phyloP scores from a whole-genome alignment of 2,329 filamentous ascomycete genomes.

The Pyricularia sp. region DNA sequence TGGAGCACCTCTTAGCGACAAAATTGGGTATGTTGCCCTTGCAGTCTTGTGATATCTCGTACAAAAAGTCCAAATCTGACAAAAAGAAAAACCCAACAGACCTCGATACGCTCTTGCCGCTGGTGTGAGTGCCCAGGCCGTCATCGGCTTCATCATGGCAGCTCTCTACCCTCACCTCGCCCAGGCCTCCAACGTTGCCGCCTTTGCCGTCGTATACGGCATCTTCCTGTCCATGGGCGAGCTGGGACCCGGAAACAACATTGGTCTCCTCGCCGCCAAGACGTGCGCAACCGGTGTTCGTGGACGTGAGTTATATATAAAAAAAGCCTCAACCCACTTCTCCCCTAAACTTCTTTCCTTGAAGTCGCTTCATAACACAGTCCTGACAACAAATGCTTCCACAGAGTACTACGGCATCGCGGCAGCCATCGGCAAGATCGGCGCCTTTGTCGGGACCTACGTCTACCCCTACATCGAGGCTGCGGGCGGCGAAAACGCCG shows the following conservation, averaged over 20 bases:
- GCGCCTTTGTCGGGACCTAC: slow-evolving; percentile 78
- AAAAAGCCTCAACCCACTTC: background rate
- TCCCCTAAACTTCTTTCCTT: background rate
- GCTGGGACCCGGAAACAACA: slow-evolving; percentile 83
- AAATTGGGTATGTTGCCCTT: slow-evolving; percentile 41
- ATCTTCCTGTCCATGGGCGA: slow-evolving; percentile 72
- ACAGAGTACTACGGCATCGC: slow-evolving; percentile 59
- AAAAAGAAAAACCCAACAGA: background rate
- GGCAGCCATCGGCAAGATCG: slow-evolving; percentile 65
- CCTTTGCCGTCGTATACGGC: slow-evolving; percentile 71
- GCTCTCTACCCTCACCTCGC: slow-evolving; percentile 66
- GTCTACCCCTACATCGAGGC: slow-evolving; percentile 67
- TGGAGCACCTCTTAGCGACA: slow-evolving; percentile 70
- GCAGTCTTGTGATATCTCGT: background rate
- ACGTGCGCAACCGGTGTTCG: slow-evolving; percentile 82
- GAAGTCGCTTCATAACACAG: too few relatives aligned
- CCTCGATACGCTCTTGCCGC: slow-evolving; percentile 64
- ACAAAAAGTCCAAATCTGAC: background rate
- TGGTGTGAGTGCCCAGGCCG: slow-evolving; percentile 62
- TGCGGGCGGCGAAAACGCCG: slow-evolving; percentile 41
- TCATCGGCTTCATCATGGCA: slow-evolving; percentile 85
- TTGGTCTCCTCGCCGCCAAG: slow-evolving; percentile 78
- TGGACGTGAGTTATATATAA: slow-evolving; percentile 36
- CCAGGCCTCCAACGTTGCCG: slow-evolving; percentile 56
- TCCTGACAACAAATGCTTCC: too few relatives aligned